Evolutionary conservation across 2,329 filamentous ascomycete species (phyloP).

Genomic region (Pestalotiopsis fici): DNA sequence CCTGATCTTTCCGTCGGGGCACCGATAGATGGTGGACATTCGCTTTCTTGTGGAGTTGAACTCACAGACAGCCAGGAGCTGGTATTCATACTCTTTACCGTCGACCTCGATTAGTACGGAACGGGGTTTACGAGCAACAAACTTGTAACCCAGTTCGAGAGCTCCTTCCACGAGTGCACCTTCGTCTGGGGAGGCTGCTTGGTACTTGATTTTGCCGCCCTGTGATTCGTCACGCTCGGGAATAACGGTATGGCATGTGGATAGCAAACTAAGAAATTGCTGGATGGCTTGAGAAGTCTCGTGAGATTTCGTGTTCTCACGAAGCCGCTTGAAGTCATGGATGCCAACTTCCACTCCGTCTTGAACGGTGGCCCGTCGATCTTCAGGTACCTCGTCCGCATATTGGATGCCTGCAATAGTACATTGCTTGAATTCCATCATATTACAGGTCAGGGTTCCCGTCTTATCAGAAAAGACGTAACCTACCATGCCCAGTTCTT

Average conservation of each 20-base stretch:
- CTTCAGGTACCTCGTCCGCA: conserved; percentile 87
- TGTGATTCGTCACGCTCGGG: conserved; percentile 83
- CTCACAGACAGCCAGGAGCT: conserved; percentile 94
- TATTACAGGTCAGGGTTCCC: conserved; percentile 94
- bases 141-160: conserved; percentile 81
- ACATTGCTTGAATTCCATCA: conserved; percentile 98
- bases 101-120: conserved; percentile 81
- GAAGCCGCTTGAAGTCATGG: conserved; percentile 79
- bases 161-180: conserved; percentile 95
- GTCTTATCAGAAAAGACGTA: conserved; percentile 99
- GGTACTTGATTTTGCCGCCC: conserved; percentile 86
- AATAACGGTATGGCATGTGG: conserved; percentile 96
- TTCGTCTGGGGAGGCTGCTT: conserved; percentile 95
- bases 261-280: conserved; percentile 83
- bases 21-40: conserved; percentile 97
- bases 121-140: conserved; percentile 85
- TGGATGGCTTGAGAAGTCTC: conserved; percentile 56
- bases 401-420: conserved; percentile 94
- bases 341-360: conserved; percentile 79
- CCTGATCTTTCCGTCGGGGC: conserved; percentile 91
- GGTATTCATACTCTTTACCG: conserved; percentile 77
- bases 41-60: conserved; percentile 98
- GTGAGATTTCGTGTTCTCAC: conserved; percentile 65
- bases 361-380: conserved; percentile 76
- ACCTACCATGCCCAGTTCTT: conserved; percentile 96